These are phyloP conservation scores for Calonectria fujianensis DNA, from an alignment of 2,329 filamentous ascomycete genomes.

Conservation along the genomic window DNA sequence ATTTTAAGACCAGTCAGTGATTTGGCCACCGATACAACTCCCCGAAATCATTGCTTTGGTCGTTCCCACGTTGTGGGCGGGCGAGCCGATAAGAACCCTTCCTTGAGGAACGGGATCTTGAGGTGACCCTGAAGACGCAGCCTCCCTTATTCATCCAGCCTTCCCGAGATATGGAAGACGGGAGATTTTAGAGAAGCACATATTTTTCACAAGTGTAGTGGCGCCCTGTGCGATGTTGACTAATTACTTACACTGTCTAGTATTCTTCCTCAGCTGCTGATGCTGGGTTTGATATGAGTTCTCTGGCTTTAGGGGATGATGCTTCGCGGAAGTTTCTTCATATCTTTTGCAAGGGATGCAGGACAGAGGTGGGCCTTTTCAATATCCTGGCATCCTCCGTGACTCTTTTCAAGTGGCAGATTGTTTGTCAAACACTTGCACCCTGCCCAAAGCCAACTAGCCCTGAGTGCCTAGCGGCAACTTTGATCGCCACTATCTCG, in stretches of 20 bases:
- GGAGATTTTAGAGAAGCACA: slow-evolving; percentile 69
- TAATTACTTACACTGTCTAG: slow-evolving; percentile 58
- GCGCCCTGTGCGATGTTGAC: slow-evolving; percentile 36
- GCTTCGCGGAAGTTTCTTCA: slow-evolving; percentile 58
- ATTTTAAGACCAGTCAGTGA: slow-evolving; percentile 67
- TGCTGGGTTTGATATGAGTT: slow-evolving; percentile 56
- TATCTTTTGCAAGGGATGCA: slow-evolving; percentile 68
- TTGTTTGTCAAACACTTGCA: slow-evolving; percentile 62
- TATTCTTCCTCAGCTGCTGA: slow-evolving; percentile 61
- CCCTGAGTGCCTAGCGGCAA: slow-evolving; percentile 71
- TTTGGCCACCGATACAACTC: slow-evolving; percentile 81
- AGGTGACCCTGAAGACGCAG: slow-evolving; percentile 56
- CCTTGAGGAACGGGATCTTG: slow-evolving; percentile 64
- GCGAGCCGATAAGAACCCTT: slow-evolving; percentile 61
- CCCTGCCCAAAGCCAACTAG: slow-evolving; percentile 61
- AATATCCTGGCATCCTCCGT: slow-evolving; percentile 67
- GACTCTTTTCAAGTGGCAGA: slow-evolving; percentile 75
- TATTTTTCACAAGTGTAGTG: slow-evolving; percentile 62
- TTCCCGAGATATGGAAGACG: slow-evolving; percentile 69
- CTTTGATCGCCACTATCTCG: slow-evolving; percentile 71
- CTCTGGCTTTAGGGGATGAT: slow-evolving; percentile 53
- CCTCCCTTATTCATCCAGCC: slow-evolving; percentile 67
- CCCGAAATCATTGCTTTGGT: slow-evolving; percentile 72
- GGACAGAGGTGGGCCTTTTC: slow-evolving; percentile 68
- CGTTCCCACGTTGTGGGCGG: slow-evolving; percentile 52